A percentile compares a stretch with the other conserved stretches of the same genome.
Evolutionary conservation across 2,329 filamentous ascomycete species (phyloP).

Genomic region (Alternaria triticina): DNA sequence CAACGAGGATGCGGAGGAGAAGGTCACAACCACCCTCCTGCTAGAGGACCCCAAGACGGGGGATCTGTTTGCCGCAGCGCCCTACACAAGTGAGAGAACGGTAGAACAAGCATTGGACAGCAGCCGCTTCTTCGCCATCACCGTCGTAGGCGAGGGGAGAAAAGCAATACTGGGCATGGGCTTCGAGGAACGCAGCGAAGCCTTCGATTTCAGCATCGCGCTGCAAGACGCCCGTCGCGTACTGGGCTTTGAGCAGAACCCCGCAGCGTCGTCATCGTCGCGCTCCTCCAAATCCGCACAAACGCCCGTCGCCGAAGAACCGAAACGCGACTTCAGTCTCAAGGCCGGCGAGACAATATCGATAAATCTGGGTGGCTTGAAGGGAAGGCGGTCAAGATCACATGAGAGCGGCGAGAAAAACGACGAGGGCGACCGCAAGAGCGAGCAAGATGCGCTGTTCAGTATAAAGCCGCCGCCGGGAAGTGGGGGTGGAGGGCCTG

Average conservation of each 20-base stretch:
- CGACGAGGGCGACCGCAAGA: slow-evolving; percentile 37
- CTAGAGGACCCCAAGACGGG: slow-evolving; percentile 77
- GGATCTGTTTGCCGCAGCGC: slow-evolving; percentile 82
- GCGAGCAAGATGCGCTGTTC: slow-evolving; percentile 63
- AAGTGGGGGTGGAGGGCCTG: slow-evolving; percentile 36
- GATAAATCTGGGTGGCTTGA: slow-evolving; percentile 71
- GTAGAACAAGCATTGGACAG: slow-evolving; percentile 83
- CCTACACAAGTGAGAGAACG: slow-evolving; percentile 68
- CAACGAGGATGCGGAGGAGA: slow-evolving; percentile 54
- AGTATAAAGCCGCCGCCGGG: slow-evolving; percentile 75
- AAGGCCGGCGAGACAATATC: slow-evolving; percentile 92
- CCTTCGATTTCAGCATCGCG: slow-evolving; percentile 83
- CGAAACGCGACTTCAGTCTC: slow-evolving; percentile 77
- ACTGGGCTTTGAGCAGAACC: slow-evolving; percentile 63
- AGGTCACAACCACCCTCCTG: slow-evolving; percentile 75
- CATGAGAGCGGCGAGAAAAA: slow-evolving; percentile 51
- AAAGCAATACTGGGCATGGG: slow-evolving; percentile 84
- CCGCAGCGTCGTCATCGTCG: slow-evolving; percentile 19
- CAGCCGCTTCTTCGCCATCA: slow-evolving; percentile 82
- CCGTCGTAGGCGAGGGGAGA: slow-evolving; percentile 76
- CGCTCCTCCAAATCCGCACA: not conserved
- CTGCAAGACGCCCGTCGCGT: slow-evolving; percentile 79
- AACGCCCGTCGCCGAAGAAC: slow-evolving; percentile 51
- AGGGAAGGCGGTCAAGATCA: slow-evolving; percentile 53
- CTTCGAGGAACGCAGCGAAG: slow-evolving; percentile 84